phyloP scores from a whole-genome alignment of 2,329 filamentous ascomycete species.

The Hypoxylon sp. region DNA sequence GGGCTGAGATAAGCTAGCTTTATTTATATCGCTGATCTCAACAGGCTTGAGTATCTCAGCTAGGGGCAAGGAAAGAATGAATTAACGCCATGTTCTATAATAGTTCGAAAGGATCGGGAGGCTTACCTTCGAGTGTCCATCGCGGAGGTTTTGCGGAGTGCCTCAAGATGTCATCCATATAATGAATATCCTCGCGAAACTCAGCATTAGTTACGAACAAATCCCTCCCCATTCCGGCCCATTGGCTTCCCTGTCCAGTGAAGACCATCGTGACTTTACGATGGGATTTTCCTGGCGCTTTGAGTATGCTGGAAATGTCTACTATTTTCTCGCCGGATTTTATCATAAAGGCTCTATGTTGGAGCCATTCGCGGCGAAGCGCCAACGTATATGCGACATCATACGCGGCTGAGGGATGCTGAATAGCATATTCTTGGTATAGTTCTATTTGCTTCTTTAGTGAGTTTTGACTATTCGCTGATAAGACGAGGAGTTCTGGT shows the following conservation, averaged over 20 bases:
- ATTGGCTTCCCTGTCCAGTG: slow-evolving; percentile 55
- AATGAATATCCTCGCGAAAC: slow-evolving; percentile 42
- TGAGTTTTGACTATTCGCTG: slow-evolving; percentile 43
- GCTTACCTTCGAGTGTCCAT: slow-evolving; percentile 42
- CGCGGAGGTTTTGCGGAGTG: slow-evolving; percentile 29
- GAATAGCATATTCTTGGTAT: slow-evolving; percentile 45
- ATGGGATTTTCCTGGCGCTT: slow-evolving; percentile 27
- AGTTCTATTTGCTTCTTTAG: slow-evolving; percentile 38
- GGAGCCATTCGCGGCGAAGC: slow-evolving; percentile 49
- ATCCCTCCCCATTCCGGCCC: slow-evolving; percentile 48
- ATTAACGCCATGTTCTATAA: slow-evolving; percentile 10
- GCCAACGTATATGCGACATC: slow-evolving; percentile 54
- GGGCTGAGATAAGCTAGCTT: slow-evolving; percentile 52
- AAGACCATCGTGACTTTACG: slow-evolving; percentile 49
- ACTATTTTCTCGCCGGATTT: slow-evolving; percentile 32
- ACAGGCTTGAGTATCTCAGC: slow-evolving; percentile 41
- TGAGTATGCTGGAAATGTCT: slow-evolving; percentile 28
- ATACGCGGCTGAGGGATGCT: slow-evolving; percentile 33
- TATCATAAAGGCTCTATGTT: slow-evolving; percentile 50
- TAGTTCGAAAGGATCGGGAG: neutral
- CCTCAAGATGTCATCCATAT: slow-evolving; percentile 37
- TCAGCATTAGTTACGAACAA: slow-evolving; percentile 39
- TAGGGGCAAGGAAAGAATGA: neutral
- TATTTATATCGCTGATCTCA: slow-evolving; percentile 45
- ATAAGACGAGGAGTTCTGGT: slow-evolving; percentile 46